Percentiles rank a stretch among this genome's conserved stretches.
phyloP scores from a whole-genome alignment of 176 grass and related monocot species.

The Elaeis guineensis region DNA sequence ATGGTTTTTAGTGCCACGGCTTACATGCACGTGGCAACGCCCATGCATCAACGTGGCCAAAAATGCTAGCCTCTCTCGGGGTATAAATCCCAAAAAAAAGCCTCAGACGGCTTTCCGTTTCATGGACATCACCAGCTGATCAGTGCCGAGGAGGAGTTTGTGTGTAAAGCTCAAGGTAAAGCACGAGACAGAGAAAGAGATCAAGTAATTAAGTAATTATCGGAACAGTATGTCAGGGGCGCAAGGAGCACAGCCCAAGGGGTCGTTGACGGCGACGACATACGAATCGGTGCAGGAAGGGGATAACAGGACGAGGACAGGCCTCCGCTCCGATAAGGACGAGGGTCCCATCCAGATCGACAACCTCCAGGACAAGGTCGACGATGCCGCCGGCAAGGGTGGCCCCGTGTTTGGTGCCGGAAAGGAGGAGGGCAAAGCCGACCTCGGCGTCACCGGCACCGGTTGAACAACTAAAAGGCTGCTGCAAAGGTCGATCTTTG shows the following conservation, averaged over 20 bases:
- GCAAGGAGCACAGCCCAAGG: conserved; percentile 42
- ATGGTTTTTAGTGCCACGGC: too few species aligned
- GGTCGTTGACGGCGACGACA: conserved; percentile 39
- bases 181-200: too few species aligned
- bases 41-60: too few species aligned
- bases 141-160: too few species aligned
- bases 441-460: conserved; percentile 28
- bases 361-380: conserved; percentile 54
- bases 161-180: too few species aligned
- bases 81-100: too few species aligned
- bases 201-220: background rate
- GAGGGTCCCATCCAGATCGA: conserved; percentile 55
- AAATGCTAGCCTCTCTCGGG: too few species aligned
- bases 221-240: conserved; percentile 37
- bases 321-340: conserved; percentile 41
- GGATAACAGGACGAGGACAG: conserved; percentile 39
- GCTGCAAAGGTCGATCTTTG: background rate
- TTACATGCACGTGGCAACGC: too few species aligned
- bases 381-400: conserved; percentile 32
- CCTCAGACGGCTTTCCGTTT: too few species aligned
- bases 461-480: background rate
- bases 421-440: conserved; percentile 42
- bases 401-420: conserved; percentile 15
- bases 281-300: conserved; percentile 56
- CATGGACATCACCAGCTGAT: too few species aligned